Percentiles rank a stretch among this genome's conserved stretches.
Evolutionary conservation across 805 yeast species (phyloP).

Genomic region (Torulaspora indica): DNA sequence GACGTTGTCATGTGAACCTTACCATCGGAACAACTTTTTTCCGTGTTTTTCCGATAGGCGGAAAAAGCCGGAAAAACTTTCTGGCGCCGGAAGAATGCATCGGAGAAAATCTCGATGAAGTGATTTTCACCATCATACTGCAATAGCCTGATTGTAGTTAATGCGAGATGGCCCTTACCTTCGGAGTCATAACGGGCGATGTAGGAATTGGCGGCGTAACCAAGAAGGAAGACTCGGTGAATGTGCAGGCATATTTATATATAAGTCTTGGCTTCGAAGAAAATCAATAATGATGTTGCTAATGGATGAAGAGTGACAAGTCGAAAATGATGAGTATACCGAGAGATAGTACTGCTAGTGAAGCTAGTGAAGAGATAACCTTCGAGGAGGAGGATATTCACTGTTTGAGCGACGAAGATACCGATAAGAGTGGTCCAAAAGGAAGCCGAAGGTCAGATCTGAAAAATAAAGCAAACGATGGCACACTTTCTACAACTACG

Average conservation of each 20-base stretch:
- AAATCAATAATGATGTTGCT: not conserved
- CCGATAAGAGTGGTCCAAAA: not conserved
- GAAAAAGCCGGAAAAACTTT: not conserved
- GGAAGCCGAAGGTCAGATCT: not conserved
- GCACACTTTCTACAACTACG: conserved; percentile 20
- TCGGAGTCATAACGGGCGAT: conserved; percentile 1
- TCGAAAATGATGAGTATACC: not conserved
- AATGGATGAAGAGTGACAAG: not conserved
- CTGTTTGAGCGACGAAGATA: not conserved
- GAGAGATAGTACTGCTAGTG: conserved; percentile 1
- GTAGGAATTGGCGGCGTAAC: not conserved
- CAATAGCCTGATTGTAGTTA: not conserved
- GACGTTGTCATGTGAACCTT: not conserved
- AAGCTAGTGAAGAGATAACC: conserved; percentile 3
- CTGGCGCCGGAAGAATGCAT: not conserved
- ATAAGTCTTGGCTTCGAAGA: not conserved
- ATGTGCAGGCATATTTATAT: not conserved
- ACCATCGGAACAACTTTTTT: conserved; percentile 3
- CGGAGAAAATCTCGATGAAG: not conserved
- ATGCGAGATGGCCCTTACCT: not conserved
- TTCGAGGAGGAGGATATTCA: not conserved
- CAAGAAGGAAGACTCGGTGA: no score
- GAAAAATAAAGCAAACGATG: conserved; percentile 4
- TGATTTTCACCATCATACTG: not conserved
- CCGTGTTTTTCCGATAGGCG: conserved; percentile 4